Conservation (phyloP, 257 asterid genomes). For the Echium plantagineum region DNA sequence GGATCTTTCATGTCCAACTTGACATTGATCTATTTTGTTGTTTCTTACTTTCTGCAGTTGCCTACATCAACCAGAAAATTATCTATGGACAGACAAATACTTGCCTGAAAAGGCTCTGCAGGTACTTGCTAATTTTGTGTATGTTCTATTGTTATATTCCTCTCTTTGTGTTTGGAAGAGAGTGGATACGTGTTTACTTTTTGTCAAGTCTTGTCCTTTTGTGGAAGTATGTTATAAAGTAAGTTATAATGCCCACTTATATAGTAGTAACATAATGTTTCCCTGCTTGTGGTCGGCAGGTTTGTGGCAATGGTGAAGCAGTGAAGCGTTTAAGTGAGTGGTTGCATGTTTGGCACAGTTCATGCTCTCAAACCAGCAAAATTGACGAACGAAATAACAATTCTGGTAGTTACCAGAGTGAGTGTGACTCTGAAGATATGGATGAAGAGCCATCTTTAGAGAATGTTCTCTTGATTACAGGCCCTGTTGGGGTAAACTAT, state of each 20-base stretch:
- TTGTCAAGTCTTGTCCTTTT: slow-evolving; percentile 45
- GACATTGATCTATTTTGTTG: not conserved
- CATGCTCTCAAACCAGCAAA: slow-evolving; percentile 32
- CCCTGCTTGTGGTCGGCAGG: slow-evolving; percentile 32
- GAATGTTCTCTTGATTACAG: slow-evolving; percentile 82
- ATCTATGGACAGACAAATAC: slow-evolving; percentile 88
- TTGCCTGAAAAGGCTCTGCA: slow-evolving; percentile 67
- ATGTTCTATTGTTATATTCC: slow-evolving; percentile 3
- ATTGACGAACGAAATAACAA: slow-evolving; percentile 25
- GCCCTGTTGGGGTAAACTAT: slow-evolving; percentile 91
- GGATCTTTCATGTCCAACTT: not conserved
- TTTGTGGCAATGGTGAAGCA: slow-evolving; percentile 78
- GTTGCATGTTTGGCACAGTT: slow-evolving; percentile 79
- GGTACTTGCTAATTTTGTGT: slow-evolving; percentile 32
- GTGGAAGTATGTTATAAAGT: no score
- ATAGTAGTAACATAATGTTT: slow-evolving; percentile 5
- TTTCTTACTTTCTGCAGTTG: not conserved
- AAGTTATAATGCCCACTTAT: not conserved
- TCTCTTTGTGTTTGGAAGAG: slow-evolving; percentile 3
- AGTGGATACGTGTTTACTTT: not conserved
- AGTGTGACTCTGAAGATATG: slow-evolving; percentile 35
- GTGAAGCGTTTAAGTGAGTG: slow-evolving; percentile 70
- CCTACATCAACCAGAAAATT: slow-evolving; percentile 26
- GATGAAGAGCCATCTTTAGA: slow-evolving; percentile 53
- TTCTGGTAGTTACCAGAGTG: slow-evolving; percentile 32